These are phyloP conservation scores for Carex myosuroides DNA, from an alignment of 176 grass and related monocot species.

Conservation along the genomic window DNA sequence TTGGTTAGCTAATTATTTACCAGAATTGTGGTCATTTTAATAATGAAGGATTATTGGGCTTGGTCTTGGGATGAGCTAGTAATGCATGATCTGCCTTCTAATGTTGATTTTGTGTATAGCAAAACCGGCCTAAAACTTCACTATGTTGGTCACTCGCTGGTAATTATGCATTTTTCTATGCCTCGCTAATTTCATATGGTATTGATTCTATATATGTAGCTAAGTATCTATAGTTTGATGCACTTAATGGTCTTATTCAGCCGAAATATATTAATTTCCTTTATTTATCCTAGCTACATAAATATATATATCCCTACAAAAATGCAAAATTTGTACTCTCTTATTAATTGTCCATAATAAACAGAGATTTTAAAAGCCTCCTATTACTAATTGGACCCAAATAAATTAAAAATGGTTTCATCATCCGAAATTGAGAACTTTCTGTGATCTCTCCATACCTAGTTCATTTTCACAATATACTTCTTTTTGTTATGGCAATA, in stretches of 20 bases:
- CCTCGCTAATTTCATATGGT: neutral
- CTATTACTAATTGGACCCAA: neutral
- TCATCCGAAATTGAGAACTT: neutral
- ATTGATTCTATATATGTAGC: neutral
- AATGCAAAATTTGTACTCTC: neutral
- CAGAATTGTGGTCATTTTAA: neutral
- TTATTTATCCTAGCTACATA: neutral
- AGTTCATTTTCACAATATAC: neutral
- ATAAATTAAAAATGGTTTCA: neutral
- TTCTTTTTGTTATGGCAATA: neutral
- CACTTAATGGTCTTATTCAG: neutral
- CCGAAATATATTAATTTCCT: neutral
- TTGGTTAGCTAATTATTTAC: neutral
- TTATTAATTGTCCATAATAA: neutral
- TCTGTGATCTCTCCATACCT: neutral
- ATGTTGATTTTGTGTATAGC: constrained; percentile 39
- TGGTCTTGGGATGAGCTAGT: constrained; percentile 87
- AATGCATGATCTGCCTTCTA: constrained; percentile 53
- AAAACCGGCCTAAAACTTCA: constrained; percentile 54
- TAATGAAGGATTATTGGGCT: constrained; percentile 56
- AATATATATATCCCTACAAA: neutral
- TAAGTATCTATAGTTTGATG: neutral
- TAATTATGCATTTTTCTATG: constrained; percentile 3
- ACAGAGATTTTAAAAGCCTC: neutral
- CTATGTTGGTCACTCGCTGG: constrained; percentile 80